These are phyloP conservation scores for Xylariaceae sp. DNA, from an alignment of 2,329 filamentous ascomycete species.

Conservation along the genomic window DNA sequence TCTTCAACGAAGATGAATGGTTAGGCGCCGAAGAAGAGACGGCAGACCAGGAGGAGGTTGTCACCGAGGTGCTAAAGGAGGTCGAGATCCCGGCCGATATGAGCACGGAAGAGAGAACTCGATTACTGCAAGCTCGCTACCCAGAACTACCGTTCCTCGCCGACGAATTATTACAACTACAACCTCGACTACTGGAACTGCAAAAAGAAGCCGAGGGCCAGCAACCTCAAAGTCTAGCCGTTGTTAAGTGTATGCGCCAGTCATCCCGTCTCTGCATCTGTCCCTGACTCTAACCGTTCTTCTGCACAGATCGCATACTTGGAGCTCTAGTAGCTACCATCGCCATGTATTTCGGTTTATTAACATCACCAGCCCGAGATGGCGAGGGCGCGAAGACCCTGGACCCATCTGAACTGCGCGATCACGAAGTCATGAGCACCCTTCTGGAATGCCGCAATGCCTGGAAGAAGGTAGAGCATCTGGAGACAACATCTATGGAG, in stretches of 20 bases:
- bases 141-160: slow-evolving; percentile 87
- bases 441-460: slow-evolving; percentile 73
- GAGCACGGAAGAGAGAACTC: slow-evolving; percentile 65
- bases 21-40: slow-evolving; percentile 50
- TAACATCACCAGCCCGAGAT: slow-evolving; percentile 73
- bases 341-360: slow-evolving; percentile 88
- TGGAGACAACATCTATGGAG: slow-evolving; percentile 44
- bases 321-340: slow-evolving; percentile 82
- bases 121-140: slow-evolving; percentile 73
- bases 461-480: slow-evolving; percentile 68
- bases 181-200: slow-evolving; percentile 57
- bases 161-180: slow-evolving; percentile 70
- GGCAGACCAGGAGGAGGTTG: slow-evolving; percentile 51
- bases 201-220: slow-evolving; percentile 53
- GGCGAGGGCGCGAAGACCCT: slow-evolving; percentile 54
- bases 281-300: not conserved
- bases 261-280: not conserved
- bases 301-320: slow-evolving; percentile 55
- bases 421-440: slow-evolving; percentile 86
- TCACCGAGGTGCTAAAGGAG: slow-evolving; percentile 83
- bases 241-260: slow-evolving; percentile 53
- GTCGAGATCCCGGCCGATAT: slow-evolving; percentile 77
- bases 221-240: slow-evolving; percentile 49
- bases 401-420: slow-evolving; percentile 72
- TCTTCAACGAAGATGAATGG: slow-evolving; percentile 91